These are phyloP conservation scores for Fonsecaea erecta DNA, from an alignment of 2,329 filamentous ascomycete species.

Conservation along the genomic window DNA sequence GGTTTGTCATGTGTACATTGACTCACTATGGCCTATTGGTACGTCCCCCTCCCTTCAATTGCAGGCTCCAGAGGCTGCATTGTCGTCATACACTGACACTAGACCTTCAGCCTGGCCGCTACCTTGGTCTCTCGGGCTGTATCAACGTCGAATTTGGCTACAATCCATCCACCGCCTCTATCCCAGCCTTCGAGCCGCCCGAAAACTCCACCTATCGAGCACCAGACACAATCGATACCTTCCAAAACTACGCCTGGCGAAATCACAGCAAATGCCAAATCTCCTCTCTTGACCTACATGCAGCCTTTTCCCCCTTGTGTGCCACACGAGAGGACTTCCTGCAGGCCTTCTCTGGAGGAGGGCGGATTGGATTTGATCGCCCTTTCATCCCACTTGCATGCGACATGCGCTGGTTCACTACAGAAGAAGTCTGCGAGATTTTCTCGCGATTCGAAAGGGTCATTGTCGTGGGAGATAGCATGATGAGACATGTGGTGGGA, in stretches of 20 bases:
- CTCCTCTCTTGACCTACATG: conserved; percentile 52
- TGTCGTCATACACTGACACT: background rate
- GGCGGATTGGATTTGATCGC: conserved; percentile 52
- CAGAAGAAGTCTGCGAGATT: conserved; percentile 53
- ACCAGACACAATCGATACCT: conserved; percentile 45
- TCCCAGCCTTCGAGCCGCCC: conserved; percentile 37
- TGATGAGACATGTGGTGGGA: conserved; percentile 56
- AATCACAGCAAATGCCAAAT: conserved; percentile 47
- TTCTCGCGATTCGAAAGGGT: conserved; percentile 54
- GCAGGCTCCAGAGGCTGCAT: conserved; percentile 1
- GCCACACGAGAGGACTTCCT: conserved; percentile 45
- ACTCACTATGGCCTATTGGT: conserved; percentile 9
- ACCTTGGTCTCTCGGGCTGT: conserved; percentile 4
- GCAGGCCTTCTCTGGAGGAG: conserved; percentile 50
- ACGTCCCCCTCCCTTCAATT: background rate
- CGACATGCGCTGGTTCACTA: conserved; percentile 56
- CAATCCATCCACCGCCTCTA: conserved; percentile 1
- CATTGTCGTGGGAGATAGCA: conserved; percentile 55
- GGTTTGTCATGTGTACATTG: conserved; percentile 17
- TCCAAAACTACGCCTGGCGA: conserved; percentile 51
- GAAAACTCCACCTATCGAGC: conserved; percentile 39
- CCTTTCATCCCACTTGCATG: conserved; percentile 53
- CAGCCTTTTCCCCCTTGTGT: conserved; percentile 47
- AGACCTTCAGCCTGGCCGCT: conserved; percentile 10
- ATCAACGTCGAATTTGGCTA: conserved; percentile 8